Percentiles rank a stretch among this genome's conserved stretches.
Conservation (phyloP, 1,284 basidiomycete genomes). For the Cryptococcus depauperatus region DNA sequence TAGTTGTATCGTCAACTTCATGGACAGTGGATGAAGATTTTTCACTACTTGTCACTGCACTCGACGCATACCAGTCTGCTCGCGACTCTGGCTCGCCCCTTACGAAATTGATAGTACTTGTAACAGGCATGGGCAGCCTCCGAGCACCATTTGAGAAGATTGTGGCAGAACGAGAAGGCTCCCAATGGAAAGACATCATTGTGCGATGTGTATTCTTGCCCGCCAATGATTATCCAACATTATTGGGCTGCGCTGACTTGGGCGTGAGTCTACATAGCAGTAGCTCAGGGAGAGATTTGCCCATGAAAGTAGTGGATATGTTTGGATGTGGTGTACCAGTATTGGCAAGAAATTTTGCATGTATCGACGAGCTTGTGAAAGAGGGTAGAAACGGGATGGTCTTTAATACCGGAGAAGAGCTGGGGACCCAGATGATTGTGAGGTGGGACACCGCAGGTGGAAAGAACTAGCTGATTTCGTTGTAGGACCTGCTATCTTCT, state of each 20-base stretch:
- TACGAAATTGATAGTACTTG: slow-evolving; percentile 69
- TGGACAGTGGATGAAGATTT: slow-evolving; percentile 99
- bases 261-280: slow-evolving; percentile 87
- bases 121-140: slow-evolving; percentile 88
- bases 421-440: slow-evolving; percentile 68
- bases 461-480: neutral
- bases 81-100: slow-evolving; percentile 40
- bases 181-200: slow-evolving; percentile 69
- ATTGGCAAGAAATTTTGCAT: slow-evolving; percentile 77
- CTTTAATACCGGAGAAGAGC: slow-evolving; percentile 61
- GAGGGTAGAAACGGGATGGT: slow-evolving; percentile 72
- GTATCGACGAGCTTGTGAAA: slow-evolving; percentile 78
- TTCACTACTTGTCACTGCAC: slow-evolving; percentile 64
- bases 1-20: slow-evolving; percentile 85
- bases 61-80: slow-evolving; percentile 51
- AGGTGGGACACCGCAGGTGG: slow-evolving; percentile 15
- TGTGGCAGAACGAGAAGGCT: slow-evolving; percentile 51
- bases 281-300: slow-evolving; percentile 83
- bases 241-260: slow-evolving; percentile 83
- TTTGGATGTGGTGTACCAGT: slow-evolving; percentile 93
- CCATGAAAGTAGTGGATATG: slow-evolving; percentile 99
- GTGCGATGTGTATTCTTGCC: slow-evolving; percentile 82
- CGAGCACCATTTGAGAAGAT: slow-evolving; percentile 63
- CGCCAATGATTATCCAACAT: slow-evolving; percentile 72
- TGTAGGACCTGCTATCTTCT: slow-evolving; percentile 9